Percentiles rank a stretch among this genome's conserved stretches.
Conservation (phyloP, 768 basidiomycete genomes). For the Roridomyces roridus region DNA sequence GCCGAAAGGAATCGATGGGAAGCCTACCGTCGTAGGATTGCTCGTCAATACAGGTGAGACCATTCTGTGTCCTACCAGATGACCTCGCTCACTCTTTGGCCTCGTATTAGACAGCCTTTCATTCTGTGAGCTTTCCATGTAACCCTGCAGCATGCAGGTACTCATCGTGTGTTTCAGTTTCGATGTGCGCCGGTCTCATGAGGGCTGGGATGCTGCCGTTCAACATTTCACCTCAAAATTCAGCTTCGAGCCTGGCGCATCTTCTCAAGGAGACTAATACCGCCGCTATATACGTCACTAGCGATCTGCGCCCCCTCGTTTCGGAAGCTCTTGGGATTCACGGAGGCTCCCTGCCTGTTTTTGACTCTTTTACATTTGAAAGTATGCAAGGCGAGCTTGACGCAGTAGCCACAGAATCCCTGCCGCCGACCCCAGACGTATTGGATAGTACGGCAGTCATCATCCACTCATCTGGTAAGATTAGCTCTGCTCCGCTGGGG, state of each 20-base stretch:
- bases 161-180: too few species aligned
- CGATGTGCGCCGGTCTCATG: too few species aligned
- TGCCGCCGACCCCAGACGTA: not conserved
- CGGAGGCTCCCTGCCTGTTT: not conserved
- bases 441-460: conserved; percentile 2
- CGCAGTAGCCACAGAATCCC: not conserved
- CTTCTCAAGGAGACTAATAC: conserved; percentile 25
- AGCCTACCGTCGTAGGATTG: not conserved
- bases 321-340: not conserved
- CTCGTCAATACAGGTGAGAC: not conserved
- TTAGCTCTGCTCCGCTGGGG: not conserved
- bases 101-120: not conserved
- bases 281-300: not conserved
- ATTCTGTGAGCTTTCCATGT: not conserved
- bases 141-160: not conserved
- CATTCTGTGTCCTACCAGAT: not conserved
- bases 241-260: conserved; percentile 33
- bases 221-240: conserved; percentile 38
- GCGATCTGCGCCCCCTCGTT: not conserved
- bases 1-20: not conserved
- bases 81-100: not conserved
- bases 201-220: too few species aligned
- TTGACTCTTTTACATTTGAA: not conserved
- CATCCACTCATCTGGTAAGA: conserved; percentile 5
- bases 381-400: not conserved